These are phyloP conservation scores for Onygenales sp. DNA, from an alignment of 2,329 filamentous ascomycete species.

Conservation along the genomic window DNA sequence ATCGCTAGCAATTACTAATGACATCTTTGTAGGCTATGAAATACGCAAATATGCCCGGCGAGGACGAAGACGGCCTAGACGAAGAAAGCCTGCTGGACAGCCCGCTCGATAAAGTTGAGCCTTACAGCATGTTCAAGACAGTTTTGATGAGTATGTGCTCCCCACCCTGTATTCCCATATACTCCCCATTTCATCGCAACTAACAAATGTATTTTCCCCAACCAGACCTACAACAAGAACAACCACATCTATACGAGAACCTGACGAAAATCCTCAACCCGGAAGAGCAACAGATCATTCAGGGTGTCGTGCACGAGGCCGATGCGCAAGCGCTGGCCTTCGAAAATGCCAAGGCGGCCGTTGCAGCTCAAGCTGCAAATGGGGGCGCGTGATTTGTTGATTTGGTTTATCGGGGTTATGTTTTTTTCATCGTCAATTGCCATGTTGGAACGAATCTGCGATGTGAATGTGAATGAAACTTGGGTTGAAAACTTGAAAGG, in stretches of 20 bases:
- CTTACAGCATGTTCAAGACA: slow-evolving; percentile 79
- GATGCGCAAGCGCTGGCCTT: slow-evolving; percentile 43
- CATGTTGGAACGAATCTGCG: too few relatives aligned
- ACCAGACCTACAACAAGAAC: slow-evolving; percentile 76
- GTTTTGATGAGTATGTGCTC: slow-evolving; percentile 66
- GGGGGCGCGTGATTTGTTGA: slow-evolving; percentile 4
- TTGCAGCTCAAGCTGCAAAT: slow-evolving; percentile 17
- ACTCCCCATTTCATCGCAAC: neutral
- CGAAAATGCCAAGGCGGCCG: slow-evolving; percentile 24
- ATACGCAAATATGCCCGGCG: slow-evolving; percentile 62
- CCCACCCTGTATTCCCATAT: neutral
- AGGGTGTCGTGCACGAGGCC: slow-evolving; percentile 66
- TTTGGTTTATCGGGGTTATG: too few relatives aligned
- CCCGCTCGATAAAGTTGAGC: slow-evolving; percentile 88
- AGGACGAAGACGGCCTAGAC: slow-evolving; percentile 82
- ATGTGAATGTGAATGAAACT: too few relatives aligned
- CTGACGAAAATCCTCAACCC: slow-evolving; percentile 68
- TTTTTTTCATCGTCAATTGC: too few relatives aligned
- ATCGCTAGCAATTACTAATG: slow-evolving; percentile 8
- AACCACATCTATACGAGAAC: slow-evolving; percentile 77
- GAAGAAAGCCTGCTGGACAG: slow-evolving; percentile 90
- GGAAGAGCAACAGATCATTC: slow-evolving; percentile 73
- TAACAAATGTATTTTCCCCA: slow-evolving; percentile 14
- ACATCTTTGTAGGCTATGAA: slow-evolving; percentile 58
- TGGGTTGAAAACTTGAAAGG: too few relatives aligned